Base-by-base conservation (phyloP, 2,329 filamentous ascomycete species). In the Dissoconium aciculare region DNA sequence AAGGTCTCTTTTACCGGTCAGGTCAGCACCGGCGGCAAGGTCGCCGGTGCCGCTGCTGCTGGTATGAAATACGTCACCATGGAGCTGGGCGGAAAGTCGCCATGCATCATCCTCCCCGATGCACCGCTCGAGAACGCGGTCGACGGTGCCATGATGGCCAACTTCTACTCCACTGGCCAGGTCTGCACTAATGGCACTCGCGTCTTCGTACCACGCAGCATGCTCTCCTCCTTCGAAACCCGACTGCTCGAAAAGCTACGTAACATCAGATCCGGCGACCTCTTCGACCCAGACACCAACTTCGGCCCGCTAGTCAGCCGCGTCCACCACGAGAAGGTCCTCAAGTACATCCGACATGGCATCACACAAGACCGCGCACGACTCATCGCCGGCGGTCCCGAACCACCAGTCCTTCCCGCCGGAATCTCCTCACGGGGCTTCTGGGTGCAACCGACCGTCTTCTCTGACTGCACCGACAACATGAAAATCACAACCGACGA, bases 1-100 rank as follows among this genome's bases (percentile, higher is more conserved):
- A 92, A 92, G 59, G 81, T 92, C 46, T 83, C 77, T 50, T 92
- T 92, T 59, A 92, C 83, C 0, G 83, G 83, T 11, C 82, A 91
- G 52, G 82, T 91, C 15, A 68, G 71, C 36, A 92, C 83, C 0
- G 83, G 84, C 10, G 70, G 71, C 56, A 87, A 82, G 52, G 83
- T 93, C 6, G 82, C 83, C 6, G 70, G 69, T 26, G 63, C 74
- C 19, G 83, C 83, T 3, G 76, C 78, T 1, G 71, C 70, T 17
- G 71, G 70, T 44, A 84, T 91, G 78, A 91, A 91, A 58, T 83
- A 84, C 50, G 76, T 89, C 28, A 92, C 84, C 12, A 85, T 91
- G 78, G 84, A 93, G 58, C 67, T 92, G 0, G 84, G 84, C 32
- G 84, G 84, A 29, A 92, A 92, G 60, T 83, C 76, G 37, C 80